Evolutionary conservation across 148 eudicot species (phyloP), one percentile per base, ranked within the genome.

Genomic region (Cornus suecica): DNA sequence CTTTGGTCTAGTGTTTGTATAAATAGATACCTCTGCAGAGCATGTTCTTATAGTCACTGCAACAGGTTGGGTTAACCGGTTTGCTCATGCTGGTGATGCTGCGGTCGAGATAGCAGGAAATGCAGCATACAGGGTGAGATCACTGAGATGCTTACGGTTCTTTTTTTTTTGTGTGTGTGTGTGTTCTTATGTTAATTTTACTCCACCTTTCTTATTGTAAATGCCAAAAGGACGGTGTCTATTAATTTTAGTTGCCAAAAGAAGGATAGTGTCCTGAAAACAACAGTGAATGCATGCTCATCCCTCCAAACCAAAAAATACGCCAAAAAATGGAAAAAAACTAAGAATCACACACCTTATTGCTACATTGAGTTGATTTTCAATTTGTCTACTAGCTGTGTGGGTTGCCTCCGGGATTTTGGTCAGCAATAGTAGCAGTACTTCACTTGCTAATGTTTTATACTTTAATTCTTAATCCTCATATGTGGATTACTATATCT

Each of bases 51-150:
- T 71, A 66, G 32, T 52, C 63, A 74, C 27, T 72, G 31, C 58
- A 29, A 70, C 94, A 94, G 98, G 96, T 70, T 94, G 99, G 99
- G 97, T 94, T 56, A 94, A 94, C 80, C 86, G 99, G 79, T 91
- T 94, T 85, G 99, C 99, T 20, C 78, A 94, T 85, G 99, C 94
- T 54, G 99, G 99, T 64, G 99, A 94, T 79, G 82, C 97, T 64
- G 97, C 99, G 22, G 92, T 80, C 4, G 99, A 94, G 73, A 89
- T 94, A 80, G 97, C 96, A 26, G 99, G 89, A 79, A 92, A 78
- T 83, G 89, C 99, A 30, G 99, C 99, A 48, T 78, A 82, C 72
- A 83, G 87, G 83, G 99, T 92, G 80, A 88, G n/a, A n/a, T n/a
- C n/a, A n/a, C n/a, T n/a, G n/a, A n/a, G 97, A 80, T 71, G 31